phyloP scores from a whole-genome alignment of 306 rosid species.

The Malus asiatica region DNA sequence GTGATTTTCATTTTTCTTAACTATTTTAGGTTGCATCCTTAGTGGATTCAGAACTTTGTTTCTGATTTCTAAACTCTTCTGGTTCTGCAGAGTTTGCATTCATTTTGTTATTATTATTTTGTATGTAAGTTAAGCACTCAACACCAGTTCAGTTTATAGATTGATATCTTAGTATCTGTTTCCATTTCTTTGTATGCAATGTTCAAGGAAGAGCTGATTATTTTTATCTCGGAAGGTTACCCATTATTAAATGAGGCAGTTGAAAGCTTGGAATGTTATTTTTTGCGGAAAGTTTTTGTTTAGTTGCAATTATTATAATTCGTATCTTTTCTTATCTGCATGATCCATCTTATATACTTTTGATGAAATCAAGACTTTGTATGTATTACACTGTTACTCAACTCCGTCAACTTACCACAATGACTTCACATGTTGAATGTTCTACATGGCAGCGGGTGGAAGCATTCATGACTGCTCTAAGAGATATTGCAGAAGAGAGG shows the following conservation, averaged over 20 bases:
- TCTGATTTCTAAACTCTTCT: neutral
- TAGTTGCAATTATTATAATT: neutral
- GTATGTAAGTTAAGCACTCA: neutral
- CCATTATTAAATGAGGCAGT: neutral
- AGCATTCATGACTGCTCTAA: slow-evolving; percentile 61
- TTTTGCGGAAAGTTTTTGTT: neutral
- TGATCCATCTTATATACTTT: neutral
- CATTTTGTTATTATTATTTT: neutral
- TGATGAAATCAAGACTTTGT: neutral
- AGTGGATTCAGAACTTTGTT: neutral
- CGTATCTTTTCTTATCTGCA: neutral
- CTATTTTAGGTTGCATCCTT: neutral
- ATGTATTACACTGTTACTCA: neutral
- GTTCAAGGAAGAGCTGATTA: neutral
- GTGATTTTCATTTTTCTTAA: neutral
- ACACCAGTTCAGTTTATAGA: neutral
- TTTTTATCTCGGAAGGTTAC: neutral
- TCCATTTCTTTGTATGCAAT: neutral
- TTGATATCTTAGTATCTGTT: neutral
- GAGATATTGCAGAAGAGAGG: slow-evolving; percentile 81
- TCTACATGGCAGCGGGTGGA: slow-evolving; percentile 61
- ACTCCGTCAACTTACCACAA: neutral
- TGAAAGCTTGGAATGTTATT: neutral
- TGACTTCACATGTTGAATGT: slow-evolving; percentile 18
- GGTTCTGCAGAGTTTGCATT: neutral